These are phyloP conservation scores for Colletotrichum sp. DNA, from an alignment of 2,329 filamentous ascomycete genomes.

Conservation along the genomic window DNA sequence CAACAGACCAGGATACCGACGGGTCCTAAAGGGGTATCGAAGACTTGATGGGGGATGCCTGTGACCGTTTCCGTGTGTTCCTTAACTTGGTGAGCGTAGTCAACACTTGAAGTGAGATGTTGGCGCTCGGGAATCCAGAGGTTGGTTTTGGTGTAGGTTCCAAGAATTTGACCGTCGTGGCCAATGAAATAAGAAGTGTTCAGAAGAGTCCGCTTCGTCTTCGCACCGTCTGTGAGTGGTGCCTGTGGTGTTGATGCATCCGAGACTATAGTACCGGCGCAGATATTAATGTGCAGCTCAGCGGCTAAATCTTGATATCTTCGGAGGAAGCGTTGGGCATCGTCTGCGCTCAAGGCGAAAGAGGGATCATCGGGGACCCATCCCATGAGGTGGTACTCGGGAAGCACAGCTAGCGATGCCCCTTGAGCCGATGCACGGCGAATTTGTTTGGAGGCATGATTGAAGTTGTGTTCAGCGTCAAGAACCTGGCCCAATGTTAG, in stretches of 20 bases:
- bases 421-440: neutral
- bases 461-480: conserved; percentile 6
- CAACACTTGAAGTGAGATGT: conserved; percentile 43
- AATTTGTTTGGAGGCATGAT: neutral
- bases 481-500: neutral
- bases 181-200: conserved; percentile 60
- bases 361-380: conserved; percentile 11
- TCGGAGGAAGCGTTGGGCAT: conserved; percentile 40
- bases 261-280: conserved; percentile 69
- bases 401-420: conserved; percentile 7
- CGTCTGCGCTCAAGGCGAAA: conserved; percentile 3
- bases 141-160: conserved; percentile 62
- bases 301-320: conserved; percentile 57
- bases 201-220: neutral
- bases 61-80: neutral
- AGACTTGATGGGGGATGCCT: conserved; percentile 30
- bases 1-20: conserved; percentile 62
- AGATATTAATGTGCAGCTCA: conserved; percentile 55
- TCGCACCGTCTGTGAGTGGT: neutral
- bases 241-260: conserved; percentile 27
- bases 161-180: conserved; percentile 49
- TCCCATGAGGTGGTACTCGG: conserved; percentile 14
- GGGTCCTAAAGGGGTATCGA: conserved; percentile 56
- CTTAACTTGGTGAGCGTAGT: conserved; percentile 12
- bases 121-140: conserved; percentile 57